Evolutionary conservation across 2,329 filamentous ascomycete genomes (phyloP).

Genomic region (Colletotrichum acutatum): DNA sequence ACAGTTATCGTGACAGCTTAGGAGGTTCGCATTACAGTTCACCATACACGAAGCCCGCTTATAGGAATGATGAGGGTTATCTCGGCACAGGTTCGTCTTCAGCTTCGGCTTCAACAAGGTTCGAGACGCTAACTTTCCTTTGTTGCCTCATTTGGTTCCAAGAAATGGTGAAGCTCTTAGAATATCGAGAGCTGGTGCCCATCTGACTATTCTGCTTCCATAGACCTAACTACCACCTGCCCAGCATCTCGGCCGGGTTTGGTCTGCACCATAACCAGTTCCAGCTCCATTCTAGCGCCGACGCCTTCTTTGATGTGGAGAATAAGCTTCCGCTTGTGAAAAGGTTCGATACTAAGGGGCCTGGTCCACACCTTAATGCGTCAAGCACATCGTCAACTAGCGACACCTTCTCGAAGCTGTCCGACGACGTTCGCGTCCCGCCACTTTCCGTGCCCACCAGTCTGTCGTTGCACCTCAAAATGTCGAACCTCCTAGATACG

Average conservation of each 20-base stretch:
- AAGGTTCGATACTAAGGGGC: conserved; percentile 55
- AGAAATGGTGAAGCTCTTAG: too few relatives aligned
- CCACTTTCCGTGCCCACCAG: conserved; percentile 57
- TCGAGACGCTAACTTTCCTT: neutral
- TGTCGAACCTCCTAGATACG: conserved; percentile 52
- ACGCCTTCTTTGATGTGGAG: conserved; percentile 63
- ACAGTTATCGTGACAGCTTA: conserved; percentile 51
- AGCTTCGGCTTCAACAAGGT: conserved; percentile 41
- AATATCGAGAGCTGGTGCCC: conserved; percentile 11
- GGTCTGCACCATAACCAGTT: conserved; percentile 62
- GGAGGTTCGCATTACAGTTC: conserved; percentile 49
- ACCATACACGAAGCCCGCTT: conserved; percentile 44
- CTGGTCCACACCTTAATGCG: conserved; percentile 54
- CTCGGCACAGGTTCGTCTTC: conserved; percentile 50
- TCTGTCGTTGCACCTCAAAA: conserved; percentile 46
- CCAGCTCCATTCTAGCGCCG: conserved; percentile 57
- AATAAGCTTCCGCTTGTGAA: conserved; percentile 65
- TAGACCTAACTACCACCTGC: conserved; percentile 55
- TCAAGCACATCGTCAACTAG: conserved; percentile 45
- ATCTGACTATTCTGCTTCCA: conserved; percentile 34
- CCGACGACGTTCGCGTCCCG: conserved; percentile 53
- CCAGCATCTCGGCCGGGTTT: conserved; percentile 50
- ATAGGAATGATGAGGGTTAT: conserved; percentile 53
- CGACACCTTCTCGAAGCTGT: conserved; percentile 49
- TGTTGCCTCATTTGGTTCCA: neutral